Conservation (phyloP, 2,329 filamentous ascomycete species). For the Fusarium liriodendri region DNA sequence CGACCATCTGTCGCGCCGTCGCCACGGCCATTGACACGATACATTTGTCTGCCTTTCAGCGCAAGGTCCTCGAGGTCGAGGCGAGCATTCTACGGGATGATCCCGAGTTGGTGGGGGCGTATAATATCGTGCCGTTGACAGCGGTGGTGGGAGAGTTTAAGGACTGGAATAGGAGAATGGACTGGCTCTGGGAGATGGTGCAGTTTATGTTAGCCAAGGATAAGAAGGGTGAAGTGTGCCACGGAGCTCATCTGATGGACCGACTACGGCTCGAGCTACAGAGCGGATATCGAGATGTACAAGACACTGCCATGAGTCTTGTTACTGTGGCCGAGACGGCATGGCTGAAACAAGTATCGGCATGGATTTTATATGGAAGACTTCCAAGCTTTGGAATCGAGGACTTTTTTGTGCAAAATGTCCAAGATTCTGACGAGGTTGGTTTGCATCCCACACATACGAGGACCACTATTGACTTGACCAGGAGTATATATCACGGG, state of each 20-base stretch:
- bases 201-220: conserved; percentile 70
- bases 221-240: conserved; percentile 58
- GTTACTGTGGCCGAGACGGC: conserved; percentile 85
- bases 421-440: conserved; percentile 56
- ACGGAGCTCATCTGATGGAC: conserved; percentile 81
- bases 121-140: conserved; percentile 92
- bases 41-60: conserved; percentile 84
- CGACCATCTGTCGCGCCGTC: conserved; percentile 87
- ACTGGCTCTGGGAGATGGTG: conserved; percentile 84
- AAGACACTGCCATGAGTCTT: conserved; percentile 78
- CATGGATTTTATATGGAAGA: conserved; percentile 91
- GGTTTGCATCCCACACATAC: conserved; percentile 21
- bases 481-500: conserved; percentile 69
- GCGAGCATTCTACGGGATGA: conserved; percentile 80
- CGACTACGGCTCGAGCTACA: conserved; percentile 79
- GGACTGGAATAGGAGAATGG: conserved; percentile 85
- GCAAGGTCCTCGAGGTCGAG: conserved; percentile 87
- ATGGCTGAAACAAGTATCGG: conserved; percentile 90
- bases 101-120: conserved; percentile 84
- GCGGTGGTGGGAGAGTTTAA: conserved; percentile 85
- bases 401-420: conserved; percentile 86
- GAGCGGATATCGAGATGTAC: conserved; percentile 90
- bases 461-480: background rate
- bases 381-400: conserved; percentile 79
- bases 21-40: conserved; percentile 79